Percentiles rank a stretch among this genome's conserved stretches.
phyloP scores from a whole-genome alignment of 2,329 filamentous ascomycete genomes.

The Drechslerella stenobrocha region DNA sequence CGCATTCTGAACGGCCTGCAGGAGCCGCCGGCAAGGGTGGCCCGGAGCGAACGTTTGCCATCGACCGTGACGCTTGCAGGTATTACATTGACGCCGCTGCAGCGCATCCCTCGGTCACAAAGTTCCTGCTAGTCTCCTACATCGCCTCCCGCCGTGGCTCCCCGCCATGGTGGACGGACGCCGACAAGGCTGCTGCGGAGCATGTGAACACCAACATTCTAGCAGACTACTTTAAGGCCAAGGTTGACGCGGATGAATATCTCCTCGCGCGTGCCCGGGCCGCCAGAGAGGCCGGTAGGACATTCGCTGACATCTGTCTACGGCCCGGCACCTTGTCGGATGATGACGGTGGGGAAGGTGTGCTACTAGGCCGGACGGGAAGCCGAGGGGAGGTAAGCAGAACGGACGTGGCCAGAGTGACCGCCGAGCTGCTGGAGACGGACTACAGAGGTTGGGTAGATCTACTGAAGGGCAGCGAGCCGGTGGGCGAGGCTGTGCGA shows the following conservation, averaged over 20 bases:
- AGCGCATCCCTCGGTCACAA: constrained; percentile 61
- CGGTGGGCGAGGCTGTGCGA: constrained; percentile 48
- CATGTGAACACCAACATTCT: constrained; percentile 56
- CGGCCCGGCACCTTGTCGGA: constrained; percentile 56
- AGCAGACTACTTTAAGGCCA: constrained; percentile 63
- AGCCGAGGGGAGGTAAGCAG: constrained; percentile 58
- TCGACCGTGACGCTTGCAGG: constrained; percentile 68
- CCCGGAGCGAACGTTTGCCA: constrained; percentile 62
- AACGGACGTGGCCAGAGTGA: constrained; percentile 65
- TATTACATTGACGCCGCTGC: constrained; percentile 66
- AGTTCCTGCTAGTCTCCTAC: constrained; percentile 69
- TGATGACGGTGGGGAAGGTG: constrained; percentile 57
- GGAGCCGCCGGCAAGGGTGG: constrained; percentile 66
- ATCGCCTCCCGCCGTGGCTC: constrained; percentile 61
- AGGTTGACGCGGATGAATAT: constrained; percentile 62
- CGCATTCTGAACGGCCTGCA: too few relatives aligned
- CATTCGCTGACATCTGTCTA: constrained; percentile 34
- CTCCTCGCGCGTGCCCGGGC: constrained; percentile 31
- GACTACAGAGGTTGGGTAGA: constrained; percentile 57
- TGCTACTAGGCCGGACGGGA: constrained; percentile 58
- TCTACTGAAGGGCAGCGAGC: constrained; percentile 50
- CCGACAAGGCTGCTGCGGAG: constrained; percentile 51
- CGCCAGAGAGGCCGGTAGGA: constrained; percentile 23
- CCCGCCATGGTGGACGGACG: constrained; percentile 64
- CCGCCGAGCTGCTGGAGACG: constrained; percentile 61